phyloP scores from a whole-genome alignment of 495 filamentous ascomycete genomes.

The Penicillium pulvis region DNA sequence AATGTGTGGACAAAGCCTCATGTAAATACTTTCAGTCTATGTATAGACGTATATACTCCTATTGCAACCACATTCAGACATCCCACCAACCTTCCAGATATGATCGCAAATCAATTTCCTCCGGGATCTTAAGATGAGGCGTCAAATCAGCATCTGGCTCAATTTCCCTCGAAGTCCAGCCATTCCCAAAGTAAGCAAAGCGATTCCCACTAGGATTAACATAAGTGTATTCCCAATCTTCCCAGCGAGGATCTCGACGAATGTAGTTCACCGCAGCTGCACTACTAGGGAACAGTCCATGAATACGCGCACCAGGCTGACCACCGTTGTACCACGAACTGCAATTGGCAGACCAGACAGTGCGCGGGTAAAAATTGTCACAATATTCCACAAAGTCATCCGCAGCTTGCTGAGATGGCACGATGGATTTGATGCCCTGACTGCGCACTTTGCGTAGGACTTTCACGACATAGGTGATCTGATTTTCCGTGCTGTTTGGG shows the following conservation, averaged over 20 bases:
- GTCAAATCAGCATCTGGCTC: constrained; percentile 43
- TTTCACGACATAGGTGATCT: constrained; percentile 62
- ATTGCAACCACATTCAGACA: constrained; percentile 27
- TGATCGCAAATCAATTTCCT: constrained; percentile 46
- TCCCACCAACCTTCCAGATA: constrained; percentile 58
- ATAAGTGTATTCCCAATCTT: constrained; percentile 71
- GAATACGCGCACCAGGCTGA: constrained; percentile 54
- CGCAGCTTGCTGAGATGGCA: constrained; percentile 53
- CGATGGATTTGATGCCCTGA: constrained; percentile 64
- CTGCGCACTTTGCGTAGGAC: constrained; percentile 62
- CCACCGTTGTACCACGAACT: constrained; percentile 72
- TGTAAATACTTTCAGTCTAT: no score
- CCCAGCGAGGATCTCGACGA: constrained; percentile 64
- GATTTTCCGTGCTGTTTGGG: constrained; percentile 56
- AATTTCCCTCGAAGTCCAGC: constrained; percentile 50
- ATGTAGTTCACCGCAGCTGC: constrained; percentile 58
- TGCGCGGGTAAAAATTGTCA: constrained; percentile 62
- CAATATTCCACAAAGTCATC: constrained; percentile 65
- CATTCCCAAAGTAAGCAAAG: constrained; percentile 62
- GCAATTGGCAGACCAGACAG: constrained; percentile 62
- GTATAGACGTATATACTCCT: no score
- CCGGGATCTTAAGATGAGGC: constrained; percentile 49
- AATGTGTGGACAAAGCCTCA: no score
- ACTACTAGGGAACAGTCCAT: constrained; percentile 68
- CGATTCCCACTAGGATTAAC: constrained; percentile 48